Evolutionary conservation across 2,329 filamentous ascomycete species (phyloP), one percentile per base, ranked within the genome.

Genomic region (Helotiales sp.): DNA sequence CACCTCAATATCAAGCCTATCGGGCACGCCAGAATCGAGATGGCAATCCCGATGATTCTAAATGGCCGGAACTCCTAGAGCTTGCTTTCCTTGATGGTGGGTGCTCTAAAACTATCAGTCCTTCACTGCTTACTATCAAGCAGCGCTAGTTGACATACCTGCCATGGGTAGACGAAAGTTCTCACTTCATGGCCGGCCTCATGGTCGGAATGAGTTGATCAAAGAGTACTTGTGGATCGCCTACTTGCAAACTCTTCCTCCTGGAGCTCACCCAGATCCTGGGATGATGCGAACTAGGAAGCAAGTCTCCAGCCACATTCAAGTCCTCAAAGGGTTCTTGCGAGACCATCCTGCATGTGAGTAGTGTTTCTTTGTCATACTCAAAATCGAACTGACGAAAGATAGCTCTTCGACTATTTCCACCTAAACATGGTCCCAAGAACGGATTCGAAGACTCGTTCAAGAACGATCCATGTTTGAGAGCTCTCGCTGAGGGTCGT

Each of bases 171-270:
- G 85, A 51, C 81, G 83, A 66, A 89, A 89, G 74, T 86, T 85
- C 68, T 84, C 81, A 58, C 85, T 86, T 74, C 80, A 81, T 61
- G 80, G 82, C 33, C 82, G 85, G 69, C 81, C 83, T 36, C 83
- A 86, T 64, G 86, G 86, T 4, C 82, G 86, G 49, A 89, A 89
- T 73, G 87, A 88, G 80, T 77, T 89, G 55, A 88, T 89, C 66
- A 82, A 80, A 67, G 84, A 87, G 71, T 89, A 88, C 71, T 79
- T 89, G 44, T 88, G 80, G 80, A 78, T 82, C 58, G 76, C 78
- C 9, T 70, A 72, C 33, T 27, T 60, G 2, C 59, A 68, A 38
- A 64, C 60, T 34, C 73, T 82, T 58, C 75, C 77, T 29, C 74
- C 78, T 2, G 79, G 79, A 2, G 72, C 73, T 48, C 72, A 74